phyloP scores from a whole-genome alignment of 345 rosid genomes.

The Viola odorata region DNA sequence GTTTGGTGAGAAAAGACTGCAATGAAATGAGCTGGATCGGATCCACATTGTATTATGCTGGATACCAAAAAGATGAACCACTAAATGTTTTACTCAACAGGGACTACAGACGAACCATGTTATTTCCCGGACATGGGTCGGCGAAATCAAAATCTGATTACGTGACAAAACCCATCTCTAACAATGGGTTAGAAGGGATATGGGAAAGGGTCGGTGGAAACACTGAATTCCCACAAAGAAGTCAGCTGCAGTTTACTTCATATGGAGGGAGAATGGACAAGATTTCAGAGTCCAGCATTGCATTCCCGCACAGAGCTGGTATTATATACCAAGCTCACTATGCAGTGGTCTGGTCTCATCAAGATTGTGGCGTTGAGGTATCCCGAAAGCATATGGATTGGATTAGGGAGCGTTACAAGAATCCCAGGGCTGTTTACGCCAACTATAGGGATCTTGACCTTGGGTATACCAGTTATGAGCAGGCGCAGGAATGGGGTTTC shows the following conservation, averaged over 20 bases:
- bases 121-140: neutral
- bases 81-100: neutral
- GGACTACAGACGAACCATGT: neutral
- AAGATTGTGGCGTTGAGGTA: neutral
- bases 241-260: neutral
- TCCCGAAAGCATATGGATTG: conserved; percentile 5
- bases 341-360: neutral
- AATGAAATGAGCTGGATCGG: conserved; percentile 8
- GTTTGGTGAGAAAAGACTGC: neutral
- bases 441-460: conserved; percentile 6
- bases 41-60: neutral
- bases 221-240: neutral
- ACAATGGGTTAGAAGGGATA: neutral
- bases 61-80: neutral
- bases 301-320: conserved; percentile 1
- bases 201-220: conserved; percentile 2
- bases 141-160: conserved; percentile 10
- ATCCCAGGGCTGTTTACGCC: conserved; percentile 2
- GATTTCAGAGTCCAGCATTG: conserved; percentile 4
- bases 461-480: conserved; percentile 4
- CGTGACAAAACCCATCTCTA: neutral
- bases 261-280: conserved; percentile 20
- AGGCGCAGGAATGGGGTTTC: neutral
- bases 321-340: conserved; percentile 2
- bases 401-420: conserved; percentile 11